phyloP scores from a whole-genome alignment of 768 basidiomycete genomes.

The Leccinum olivaceopallidum region DNA sequence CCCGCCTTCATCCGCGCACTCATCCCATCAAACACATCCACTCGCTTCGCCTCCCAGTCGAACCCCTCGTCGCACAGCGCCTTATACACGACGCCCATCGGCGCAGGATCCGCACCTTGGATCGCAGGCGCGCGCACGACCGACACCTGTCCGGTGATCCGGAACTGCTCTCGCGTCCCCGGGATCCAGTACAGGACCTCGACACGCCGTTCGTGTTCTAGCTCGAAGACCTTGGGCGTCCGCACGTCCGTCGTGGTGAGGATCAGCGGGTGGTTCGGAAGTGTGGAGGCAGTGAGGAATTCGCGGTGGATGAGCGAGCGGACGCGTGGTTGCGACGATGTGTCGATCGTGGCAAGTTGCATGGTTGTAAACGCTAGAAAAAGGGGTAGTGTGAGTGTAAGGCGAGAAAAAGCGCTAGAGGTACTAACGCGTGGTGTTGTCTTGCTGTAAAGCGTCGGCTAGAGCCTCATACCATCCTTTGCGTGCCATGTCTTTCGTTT shows the following conservation, averaged over 20 bases:
- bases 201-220: slow-evolving; percentile 44
- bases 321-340: slow-evolving; percentile 49
- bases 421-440: slow-evolving; percentile 39
- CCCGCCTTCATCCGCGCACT: slow-evolving; percentile 63
- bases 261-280: slow-evolving; percentile 53
- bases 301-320: slow-evolving; percentile 65
- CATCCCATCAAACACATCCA: slow-evolving; percentile 58
- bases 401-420: not conserved
- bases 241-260: slow-evolving; percentile 73
- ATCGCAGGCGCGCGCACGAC: too few species aligned
- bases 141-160: slow-evolving; percentile 59
- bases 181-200: slow-evolving; percentile 79
- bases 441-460: slow-evolving; percentile 37
- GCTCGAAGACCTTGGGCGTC: slow-evolving; percentile 63
- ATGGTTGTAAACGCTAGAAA: slow-evolving; percentile 41
- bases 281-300: slow-evolving; percentile 46
- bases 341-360: slow-evolving; percentile 44
- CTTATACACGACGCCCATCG: too few species aligned
- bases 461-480: slow-evolving; percentile 51
- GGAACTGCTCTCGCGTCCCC: slow-evolving; percentile 69
- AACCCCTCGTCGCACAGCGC: too few species aligned
- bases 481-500: slow-evolving; percentile 4
- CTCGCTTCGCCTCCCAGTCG: slow-evolving; percentile 66
- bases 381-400: not conserved
- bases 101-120: too few species aligned